Evolutionary conservation across 1,139 yeast species (phyloP), one percentile per base, ranked within the genome.

Genomic region (Arxiozyma slooffiae): DNA sequence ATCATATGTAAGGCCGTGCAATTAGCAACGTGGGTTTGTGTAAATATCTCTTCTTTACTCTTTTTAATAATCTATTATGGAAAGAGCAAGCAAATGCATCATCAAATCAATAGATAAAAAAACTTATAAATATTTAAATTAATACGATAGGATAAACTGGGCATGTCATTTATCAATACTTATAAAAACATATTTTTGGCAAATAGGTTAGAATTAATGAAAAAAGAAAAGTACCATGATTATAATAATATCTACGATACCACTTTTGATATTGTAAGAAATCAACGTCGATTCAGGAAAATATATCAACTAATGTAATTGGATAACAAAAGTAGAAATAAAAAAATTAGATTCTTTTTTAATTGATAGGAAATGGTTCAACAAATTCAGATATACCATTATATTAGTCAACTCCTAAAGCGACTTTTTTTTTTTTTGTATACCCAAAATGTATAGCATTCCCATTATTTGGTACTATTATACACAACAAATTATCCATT

Each of bases 301-400:
- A 9, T 17, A 42, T n/a, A 42, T 21, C 38, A 14, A 11, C 8
- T 16, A 30, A 38, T 16, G 21, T 8, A n/a, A 21, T 20, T 21
- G 20, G 21, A 30, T 21, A 3, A 4, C 1, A 42, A 14, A 8
- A 17, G n/a, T 5, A 17, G 4, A 3, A 34, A 9, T 1, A 7
- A 20, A n/a, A 14, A 18, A 30, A 2, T 22, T 16, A 5, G 63
- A 77, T 60, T 85, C 84, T 0, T 78, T 84, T 5, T 82, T 78
- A 4, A 67, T 61, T 3, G 55, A 49, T 11, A 60, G 60, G 58
- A 50, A n/a, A 54, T 38, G 60, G 60, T 7, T 41, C 50, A 2
- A 71, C 75, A 51, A 85, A 80, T 58, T 80, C 81, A 0, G 81
- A 76, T 47, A 71, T 79, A 57, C 86, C 87, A 1, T 61, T 65